Percentiles rank a stretch among this genome's conserved stretches.
Evolutionary conservation across 1,284 basidiomycete species (phyloP).

Genomic region (Puccinia horiana): DNA sequence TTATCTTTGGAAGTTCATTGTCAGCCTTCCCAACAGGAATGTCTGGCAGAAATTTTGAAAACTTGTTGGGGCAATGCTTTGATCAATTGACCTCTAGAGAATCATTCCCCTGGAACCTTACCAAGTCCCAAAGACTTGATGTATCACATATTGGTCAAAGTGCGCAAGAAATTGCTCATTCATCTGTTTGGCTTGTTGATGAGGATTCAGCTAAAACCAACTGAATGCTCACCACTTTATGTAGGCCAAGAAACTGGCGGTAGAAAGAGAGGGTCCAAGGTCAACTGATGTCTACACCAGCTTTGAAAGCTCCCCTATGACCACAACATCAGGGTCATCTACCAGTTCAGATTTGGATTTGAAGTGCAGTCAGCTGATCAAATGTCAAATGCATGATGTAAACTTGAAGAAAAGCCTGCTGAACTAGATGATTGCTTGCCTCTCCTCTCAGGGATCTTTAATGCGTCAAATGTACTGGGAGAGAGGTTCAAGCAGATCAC

Average conservation of each 20-base stretch:
- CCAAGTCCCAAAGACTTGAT: conserved; percentile 87
- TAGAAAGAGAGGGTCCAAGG: neutral
- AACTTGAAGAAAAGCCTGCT: neutral
- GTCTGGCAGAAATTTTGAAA: conserved; percentile 74
- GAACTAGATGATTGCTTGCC: neutral
- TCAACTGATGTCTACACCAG: neutral
- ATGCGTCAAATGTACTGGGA: conserved; percentile 28
- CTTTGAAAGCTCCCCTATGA: conserved; percentile 11
- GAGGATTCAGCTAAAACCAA: neutral
- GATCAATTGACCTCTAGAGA: conserved; percentile 67
- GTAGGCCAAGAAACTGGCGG: conserved; percentile 34
- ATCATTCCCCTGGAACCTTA: conserved; percentile 63
- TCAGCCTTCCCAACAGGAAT: conserved; percentile 76
- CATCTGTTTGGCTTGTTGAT: neutral
- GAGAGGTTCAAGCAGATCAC: conserved; percentile 35
- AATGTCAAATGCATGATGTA: neutral
- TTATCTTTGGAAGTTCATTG: conserved; percentile 94
- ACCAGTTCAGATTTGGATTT: conserved; percentile 55
- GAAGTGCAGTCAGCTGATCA: conserved; percentile 50
- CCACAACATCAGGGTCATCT: conserved; percentile 51
- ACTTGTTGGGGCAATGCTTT: conserved; percentile 77
- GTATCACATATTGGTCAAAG: conserved; percentile 81
- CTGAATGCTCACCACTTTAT: too few relatives aligned
- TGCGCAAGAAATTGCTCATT: neutral
- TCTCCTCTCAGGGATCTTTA: conserved; percentile 24